Conservation (phyloP, 306 rosid genomes). For the Mimosa pudica region DNA sequence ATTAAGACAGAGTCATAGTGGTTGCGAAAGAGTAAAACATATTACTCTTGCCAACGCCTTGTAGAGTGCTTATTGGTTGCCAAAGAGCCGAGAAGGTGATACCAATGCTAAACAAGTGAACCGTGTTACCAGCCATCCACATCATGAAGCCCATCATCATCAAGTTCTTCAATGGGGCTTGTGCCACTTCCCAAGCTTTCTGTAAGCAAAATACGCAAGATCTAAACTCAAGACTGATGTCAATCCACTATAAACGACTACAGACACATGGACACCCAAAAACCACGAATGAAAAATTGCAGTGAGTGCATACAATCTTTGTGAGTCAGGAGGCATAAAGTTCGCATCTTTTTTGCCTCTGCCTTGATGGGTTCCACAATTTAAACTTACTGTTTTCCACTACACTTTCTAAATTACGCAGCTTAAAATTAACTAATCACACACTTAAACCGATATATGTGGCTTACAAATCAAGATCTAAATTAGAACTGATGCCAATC, state of each 20-base stretch:
- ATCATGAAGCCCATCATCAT: slow-evolving; percentile 99
- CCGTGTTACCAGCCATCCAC: slow-evolving; percentile 99
- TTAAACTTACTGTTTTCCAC: background rate
- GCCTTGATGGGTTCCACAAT: background rate
- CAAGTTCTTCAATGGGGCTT: slow-evolving; percentile 95
- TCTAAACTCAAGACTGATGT: slow-evolving; percentile 8
- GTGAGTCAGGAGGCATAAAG: background rate
- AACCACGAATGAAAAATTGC: background rate
- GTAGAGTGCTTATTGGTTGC: slow-evolving; percentile 96
- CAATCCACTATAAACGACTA: background rate
- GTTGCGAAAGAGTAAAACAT: background rate
- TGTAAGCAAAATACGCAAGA: slow-evolving; percentile 40
- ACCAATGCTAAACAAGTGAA: slow-evolving; percentile 95
- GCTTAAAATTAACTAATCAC: background rate
- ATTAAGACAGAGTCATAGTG: background rate
- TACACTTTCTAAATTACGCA: too few relatives aligned
- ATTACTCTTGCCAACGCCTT: slow-evolving; percentile 87
- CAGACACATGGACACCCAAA: background rate
- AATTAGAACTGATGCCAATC: too few relatives aligned
- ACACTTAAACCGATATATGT: background rate
- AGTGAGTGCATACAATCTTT: background rate
- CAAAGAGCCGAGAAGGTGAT: slow-evolving; percentile 99
- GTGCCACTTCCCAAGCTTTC: slow-evolving; percentile 99
- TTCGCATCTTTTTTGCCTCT: background rate
- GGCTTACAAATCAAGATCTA: too few relatives aligned